Evolutionary conservation across 495 filamentous ascomycete species (phyloP), one percentile per base, ranked within the genome.

Genomic region (Hyphodiscus hymeniophilus): DNA sequence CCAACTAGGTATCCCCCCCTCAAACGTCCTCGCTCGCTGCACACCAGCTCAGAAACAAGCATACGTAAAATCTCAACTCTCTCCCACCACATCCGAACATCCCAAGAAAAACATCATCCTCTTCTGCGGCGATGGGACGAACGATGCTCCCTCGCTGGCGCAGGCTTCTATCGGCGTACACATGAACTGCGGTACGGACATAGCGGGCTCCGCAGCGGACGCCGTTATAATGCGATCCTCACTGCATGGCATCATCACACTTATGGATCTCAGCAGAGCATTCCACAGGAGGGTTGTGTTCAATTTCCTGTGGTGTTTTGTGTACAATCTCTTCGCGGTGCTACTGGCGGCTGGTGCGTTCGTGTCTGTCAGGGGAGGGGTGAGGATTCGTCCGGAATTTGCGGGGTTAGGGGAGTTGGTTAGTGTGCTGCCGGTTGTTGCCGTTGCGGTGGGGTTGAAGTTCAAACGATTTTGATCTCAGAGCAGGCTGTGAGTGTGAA

Each of bases 81-180:
- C 3, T 21, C 15, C 39, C 22, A 38, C 21, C 21, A 45, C 15
- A 15, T 6, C 26, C 42, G 26, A 28, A 26, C n/a, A 34, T 21
- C n/a, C 49, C 42, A 43, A 60, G 63, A 39, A 48, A 44, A 10
- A 48, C 24, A 40, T 71, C 3, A 71, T 87, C 17, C 51, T 89
- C 15, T 89, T 91, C 63, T 72, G 74, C 53, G 87, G 87, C 35
- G 87, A 92, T 56, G 87, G 87, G 7, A 87, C 83, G 3, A 92
- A 92, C 62, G 87, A 90, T 59, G 84, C 86, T 0, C 68, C 81
- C 11, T 85, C 87, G 2, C 71, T 92, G 5, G 75, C 82, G 2
- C 73, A 77, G 54, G 83, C 87, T n/a, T 76, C 76, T 21, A 77
- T 92, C 50, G 87, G 87, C 40, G 63, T 89, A 3, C 82, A 86